phyloP scores from a whole-genome alignment of 495 filamentous ascomycete genomes.

The Trichocladium antarcticum region DNA sequence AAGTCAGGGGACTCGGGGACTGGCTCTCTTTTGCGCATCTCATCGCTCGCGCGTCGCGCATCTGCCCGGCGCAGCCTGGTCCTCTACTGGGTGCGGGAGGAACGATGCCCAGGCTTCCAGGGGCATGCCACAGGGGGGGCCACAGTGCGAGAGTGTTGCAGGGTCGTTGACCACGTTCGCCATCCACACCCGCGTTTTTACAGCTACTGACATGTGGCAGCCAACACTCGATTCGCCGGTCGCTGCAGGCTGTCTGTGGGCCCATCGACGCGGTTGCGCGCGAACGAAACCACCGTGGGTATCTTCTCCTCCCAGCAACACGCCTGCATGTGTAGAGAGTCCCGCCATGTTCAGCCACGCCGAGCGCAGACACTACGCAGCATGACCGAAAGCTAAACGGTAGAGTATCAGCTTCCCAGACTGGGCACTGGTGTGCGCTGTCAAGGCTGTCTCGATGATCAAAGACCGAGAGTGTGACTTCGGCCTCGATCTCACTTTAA shows the following conservation, averaged over 20 bases:
- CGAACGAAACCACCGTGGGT: background rate
- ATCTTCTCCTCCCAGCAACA: slow-evolving; percentile 3
- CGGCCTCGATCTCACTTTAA: no score
- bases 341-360: no score
- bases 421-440: no score
- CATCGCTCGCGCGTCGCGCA: slow-evolving; percentile 14
- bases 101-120: background rate
- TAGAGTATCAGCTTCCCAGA: no score
- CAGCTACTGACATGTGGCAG: no score
- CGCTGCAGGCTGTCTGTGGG: background rate
- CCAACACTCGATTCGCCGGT: no score
- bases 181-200: no score
- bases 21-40: slow-evolving; percentile 8
- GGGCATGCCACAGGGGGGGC: background rate
- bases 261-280: background rate
- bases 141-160: slow-evolving; percentile 1
- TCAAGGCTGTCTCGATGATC: no score
- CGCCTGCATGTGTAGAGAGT: no score
- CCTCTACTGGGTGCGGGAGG: background rate
- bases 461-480: no score
- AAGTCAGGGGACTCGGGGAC: slow-evolving; percentile 30
- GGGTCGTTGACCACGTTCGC: slow-evolving; percentile 9
- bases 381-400: no score
- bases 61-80: background rate
- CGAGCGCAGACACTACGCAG: no score